These are phyloP conservation scores for Orbilia quercus DNA, from an alignment of 2,329 filamentous ascomycete genomes.

Conservation along the genomic window DNA sequence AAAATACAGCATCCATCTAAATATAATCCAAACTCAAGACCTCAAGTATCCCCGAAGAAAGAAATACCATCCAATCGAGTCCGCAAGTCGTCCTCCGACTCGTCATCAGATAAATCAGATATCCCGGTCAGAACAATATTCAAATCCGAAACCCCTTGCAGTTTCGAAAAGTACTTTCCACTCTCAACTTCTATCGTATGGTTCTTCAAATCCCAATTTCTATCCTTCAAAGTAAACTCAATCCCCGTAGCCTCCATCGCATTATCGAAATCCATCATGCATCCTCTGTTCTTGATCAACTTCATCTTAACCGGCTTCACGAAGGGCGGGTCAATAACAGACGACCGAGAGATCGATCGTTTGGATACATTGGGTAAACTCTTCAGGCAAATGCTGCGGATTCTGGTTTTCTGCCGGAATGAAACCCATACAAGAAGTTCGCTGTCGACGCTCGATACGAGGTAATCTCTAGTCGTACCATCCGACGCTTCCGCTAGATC, in stretches of 20 bases:
- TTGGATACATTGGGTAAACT: not conserved
- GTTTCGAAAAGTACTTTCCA: slow-evolving; percentile 1
- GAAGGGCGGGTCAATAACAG: not conserved
- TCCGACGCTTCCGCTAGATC: not conserved
- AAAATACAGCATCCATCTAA: not conserved
- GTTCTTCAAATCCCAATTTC: not conserved
- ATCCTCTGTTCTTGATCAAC: not conserved
- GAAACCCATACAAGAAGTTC: not conserved
- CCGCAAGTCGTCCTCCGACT: not conserved
- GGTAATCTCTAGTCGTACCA: not conserved
- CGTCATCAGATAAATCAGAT: not conserved
- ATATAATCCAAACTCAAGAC: not conserved
- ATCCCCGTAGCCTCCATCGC: not conserved
- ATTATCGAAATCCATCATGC: not conserved
- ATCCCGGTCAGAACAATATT: not conserved
- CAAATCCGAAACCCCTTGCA: not conserved
- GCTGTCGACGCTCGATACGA: not conserved
- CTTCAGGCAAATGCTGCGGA: not conserved
- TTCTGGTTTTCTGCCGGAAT: not conserved
- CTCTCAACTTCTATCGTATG: not conserved
- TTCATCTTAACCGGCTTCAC: not conserved
- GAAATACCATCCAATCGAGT: slow-evolving; percentile 1
- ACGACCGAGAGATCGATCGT: not conserved
- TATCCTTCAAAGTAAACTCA: not conserved
- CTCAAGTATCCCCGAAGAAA: slow-evolving; percentile 1